Percentiles rank a stretch among this genome's conserved stretches.
Evolutionary conservation across 345 rosid species (phyloP).

Genomic region (Aquilaria malaccensis): DNA sequence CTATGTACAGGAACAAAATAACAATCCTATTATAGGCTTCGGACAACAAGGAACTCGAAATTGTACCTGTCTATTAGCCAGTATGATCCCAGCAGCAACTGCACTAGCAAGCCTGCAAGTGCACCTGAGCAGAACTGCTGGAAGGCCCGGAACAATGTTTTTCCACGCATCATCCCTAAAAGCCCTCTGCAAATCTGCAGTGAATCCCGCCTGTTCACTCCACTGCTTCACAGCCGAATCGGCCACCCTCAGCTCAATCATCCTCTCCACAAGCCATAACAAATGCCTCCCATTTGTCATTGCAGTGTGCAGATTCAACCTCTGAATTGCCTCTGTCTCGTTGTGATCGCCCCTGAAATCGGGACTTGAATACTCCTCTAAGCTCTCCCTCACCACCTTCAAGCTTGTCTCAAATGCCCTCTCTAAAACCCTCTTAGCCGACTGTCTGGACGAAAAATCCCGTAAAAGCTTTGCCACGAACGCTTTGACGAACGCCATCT

Average conservation of each 20-base stretch:
- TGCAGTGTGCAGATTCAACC: constrained; percentile 59
- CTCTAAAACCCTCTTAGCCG: constrained; percentile 51
- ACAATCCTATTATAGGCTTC: too few species aligned
- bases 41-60: background rate
- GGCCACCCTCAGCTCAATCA: constrained; percentile 66
- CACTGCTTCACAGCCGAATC: constrained; percentile 57
- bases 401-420: constrained; percentile 44
- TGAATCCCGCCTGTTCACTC: constrained; percentile 57
- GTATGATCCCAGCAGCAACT: constrained; percentile 44
- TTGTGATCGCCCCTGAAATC: constrained; percentile 58
- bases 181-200: constrained; percentile 55
- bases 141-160: constrained; percentile 60
- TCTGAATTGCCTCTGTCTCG: constrained; percentile 70
- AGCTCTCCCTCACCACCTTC: constrained; percentile 49
- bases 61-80: constrained; percentile 58
- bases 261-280: constrained; percentile 68
- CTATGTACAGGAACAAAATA: too few species aligned
- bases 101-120: constrained; percentile 57
- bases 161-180: constrained; percentile 61
- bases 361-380: constrained; percentile 72
- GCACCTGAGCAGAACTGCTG: constrained; percentile 44
- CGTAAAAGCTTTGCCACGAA: constrained; percentile 57
- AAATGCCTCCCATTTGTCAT: constrained; percentile 54
- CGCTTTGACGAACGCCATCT: constrained; percentile 56
- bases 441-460: constrained; percentile 44